Conservation (phyloP, 1,284 basidiomycete genomes). For the Ceraceosorus guamensis region DNA sequence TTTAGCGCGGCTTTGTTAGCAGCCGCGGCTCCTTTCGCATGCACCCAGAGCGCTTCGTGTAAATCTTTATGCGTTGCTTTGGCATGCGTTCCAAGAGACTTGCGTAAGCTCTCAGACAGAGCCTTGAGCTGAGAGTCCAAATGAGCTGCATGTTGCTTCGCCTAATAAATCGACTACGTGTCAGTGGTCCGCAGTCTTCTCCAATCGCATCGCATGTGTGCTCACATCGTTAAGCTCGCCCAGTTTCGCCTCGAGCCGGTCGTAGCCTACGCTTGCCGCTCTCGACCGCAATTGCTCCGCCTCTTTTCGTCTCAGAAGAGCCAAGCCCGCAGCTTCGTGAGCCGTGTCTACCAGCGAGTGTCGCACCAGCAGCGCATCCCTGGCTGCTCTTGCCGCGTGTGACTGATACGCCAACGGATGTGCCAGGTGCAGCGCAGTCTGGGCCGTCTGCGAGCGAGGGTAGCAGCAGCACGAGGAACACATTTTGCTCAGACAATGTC, state of each 20-base stretch:
- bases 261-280: neutral
- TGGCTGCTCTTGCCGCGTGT: constrained; percentile 2
- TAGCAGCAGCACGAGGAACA: too few relatives aligned
- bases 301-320: constrained; percentile 4
- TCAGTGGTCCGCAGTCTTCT: neutral
- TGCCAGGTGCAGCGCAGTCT: neutral
- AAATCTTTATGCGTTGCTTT: neutral
- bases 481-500: too few relatives aligned
- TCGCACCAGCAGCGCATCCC: constrained; percentile 5
- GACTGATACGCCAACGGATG: constrained; percentile 6
- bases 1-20: neutral
- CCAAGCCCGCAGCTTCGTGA: neutral
- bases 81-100: neutral
- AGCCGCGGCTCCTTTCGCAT: neutral
- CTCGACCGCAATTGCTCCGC: neutral
- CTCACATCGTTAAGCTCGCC: neutral
- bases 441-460: neutral
- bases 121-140: neutral
- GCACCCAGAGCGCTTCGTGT: neutral
- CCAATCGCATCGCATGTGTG: neutral
- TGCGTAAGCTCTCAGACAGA: neutral
- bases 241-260: neutral
- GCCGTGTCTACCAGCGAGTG: neutral
- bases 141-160: neutral
- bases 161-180: neutral